Base-by-base conservation (phyloP, 345 rosid genomes). In the Arabidopsis suecica region DNA sequence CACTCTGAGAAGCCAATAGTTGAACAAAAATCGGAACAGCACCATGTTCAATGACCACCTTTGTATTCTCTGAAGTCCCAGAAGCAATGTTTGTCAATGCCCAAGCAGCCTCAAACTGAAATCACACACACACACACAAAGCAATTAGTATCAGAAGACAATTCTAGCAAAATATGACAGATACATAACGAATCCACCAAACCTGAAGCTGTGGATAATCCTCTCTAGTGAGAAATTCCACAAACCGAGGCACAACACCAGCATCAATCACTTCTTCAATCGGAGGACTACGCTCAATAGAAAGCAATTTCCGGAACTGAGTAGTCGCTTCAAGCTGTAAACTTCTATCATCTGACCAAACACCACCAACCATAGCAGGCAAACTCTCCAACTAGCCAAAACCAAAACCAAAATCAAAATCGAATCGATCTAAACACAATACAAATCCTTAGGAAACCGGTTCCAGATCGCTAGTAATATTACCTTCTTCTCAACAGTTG, bases 121-220 rank as follows among this genome's bases (percentile, higher is more conserved):
- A 2, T 4, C 56, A 45, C 5, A 61, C 50, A 49, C 67, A 65
- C 61, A 71, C 9, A 44, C 3, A 59, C 12, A 20, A 23, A 71
- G 49, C 14, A 56, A 16, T 38, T 18, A 68, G 7, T 13, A 54
- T 53, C 54, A 68, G 37, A 25, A 0, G 5, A 32, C 11, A 56
- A 58, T 44, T 3, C 40, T 33, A 61, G 2, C 7, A 68, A 54
- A 36, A 28, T 2, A 2, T 48, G 40, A 28, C 6, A 54, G 22
- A 54, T 11, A 61, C 22, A 78, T 20, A 41, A 60, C 11, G 33
- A 56, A 44, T 18, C 44, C 12, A 40, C 1, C 57, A 61, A 33
- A 89, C 97, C 97, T 91, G 97, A 18, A 91, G 91, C 78, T 91
- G 95, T 4, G 97, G 95, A 63, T 83, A 89, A 71, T 89, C 95